Conservation (phyloP, 257 asterid species). For the Penstemon newberryi region DNA sequence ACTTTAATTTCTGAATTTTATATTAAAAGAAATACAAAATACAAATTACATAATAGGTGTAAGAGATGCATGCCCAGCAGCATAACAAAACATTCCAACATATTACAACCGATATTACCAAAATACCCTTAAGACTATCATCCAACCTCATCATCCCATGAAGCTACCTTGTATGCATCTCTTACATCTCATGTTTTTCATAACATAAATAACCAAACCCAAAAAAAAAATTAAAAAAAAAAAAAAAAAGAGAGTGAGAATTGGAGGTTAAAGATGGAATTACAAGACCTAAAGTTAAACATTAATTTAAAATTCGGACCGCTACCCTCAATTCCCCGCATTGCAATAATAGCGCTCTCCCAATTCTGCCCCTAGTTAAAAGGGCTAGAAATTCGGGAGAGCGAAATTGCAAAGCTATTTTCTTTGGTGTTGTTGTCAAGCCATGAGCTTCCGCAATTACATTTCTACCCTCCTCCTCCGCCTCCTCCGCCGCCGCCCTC, state of each 20-base stretch:
- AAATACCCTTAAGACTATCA: constrained; percentile 20
- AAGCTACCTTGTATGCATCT: constrained; percentile 40
- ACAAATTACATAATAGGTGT: constrained; percentile 38
- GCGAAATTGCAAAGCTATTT: constrained; percentile 39
- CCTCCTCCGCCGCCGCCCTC: constrained; percentile 20
- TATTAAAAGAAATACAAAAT: neutral
- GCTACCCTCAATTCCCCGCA: constrained; percentile 52
- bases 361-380: constrained; percentile 28
- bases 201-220: too few species aligned
- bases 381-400: constrained; percentile 32
- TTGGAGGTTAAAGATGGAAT: constrained; percentile 26
- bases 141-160: neutral
- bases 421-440: constrained; percentile 2
- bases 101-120: constrained; percentile 24
- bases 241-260: neutral
- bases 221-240: neutral
- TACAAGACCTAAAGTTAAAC: constrained; percentile 11
- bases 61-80: constrained; percentile 48
- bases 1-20: too few species aligned
- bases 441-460: constrained; percentile 4
- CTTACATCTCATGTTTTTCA: constrained; percentile 36
- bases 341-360: constrained; percentile 42
- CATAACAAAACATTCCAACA: constrained; percentile 16
- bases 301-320: constrained; percentile 39
- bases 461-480: constrained; percentile 11